These are phyloP conservation scores for Ramalina peruviana DNA, from an alignment of 495 filamentous ascomycete species.

Conservation along the genomic window DNA sequence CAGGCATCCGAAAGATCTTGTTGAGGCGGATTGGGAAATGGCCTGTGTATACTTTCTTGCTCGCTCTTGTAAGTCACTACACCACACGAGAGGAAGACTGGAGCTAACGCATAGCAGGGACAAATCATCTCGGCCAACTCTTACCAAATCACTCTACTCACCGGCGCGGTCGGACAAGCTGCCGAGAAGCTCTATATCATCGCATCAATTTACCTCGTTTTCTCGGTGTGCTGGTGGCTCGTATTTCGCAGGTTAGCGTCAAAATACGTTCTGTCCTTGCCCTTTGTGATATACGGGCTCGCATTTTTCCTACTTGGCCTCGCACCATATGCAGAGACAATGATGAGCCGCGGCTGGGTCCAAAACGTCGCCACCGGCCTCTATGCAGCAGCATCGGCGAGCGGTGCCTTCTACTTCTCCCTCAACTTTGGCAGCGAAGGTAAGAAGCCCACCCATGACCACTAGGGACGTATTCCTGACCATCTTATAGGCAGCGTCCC, in stretches of 20 bases:
- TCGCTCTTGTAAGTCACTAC: constrained; percentile 34
- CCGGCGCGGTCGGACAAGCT: constrained; percentile 43
- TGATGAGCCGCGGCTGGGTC: constrained; percentile 30
- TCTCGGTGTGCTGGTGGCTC: constrained; percentile 49
- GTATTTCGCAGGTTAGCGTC: constrained; percentile 43
- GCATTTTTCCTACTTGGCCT: constrained; percentile 48
- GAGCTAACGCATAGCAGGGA: constrained; percentile 17
- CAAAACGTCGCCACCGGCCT: constrained; percentile 45
- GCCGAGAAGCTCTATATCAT: constrained; percentile 50
- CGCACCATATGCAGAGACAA: constrained; percentile 27
- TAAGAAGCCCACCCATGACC: background rate
- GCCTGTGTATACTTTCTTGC: constrained; percentile 59
- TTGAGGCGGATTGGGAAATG: constrained; percentile 42
- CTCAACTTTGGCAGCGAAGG: constrained; percentile 56
- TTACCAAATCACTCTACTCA: constrained; percentile 54
- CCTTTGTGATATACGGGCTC: constrained; percentile 45
- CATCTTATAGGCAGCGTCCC: constrained; percentile 33
- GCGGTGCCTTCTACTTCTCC: constrained; percentile 48
- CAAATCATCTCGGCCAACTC: constrained; percentile 56
- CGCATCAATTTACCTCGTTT: constrained; percentile 45
- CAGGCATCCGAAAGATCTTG: constrained; percentile 43
- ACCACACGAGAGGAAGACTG: background rate
- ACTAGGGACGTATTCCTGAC: background rate
- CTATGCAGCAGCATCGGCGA: constrained; percentile 45
- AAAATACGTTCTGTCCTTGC: constrained; percentile 38